These are phyloP conservation scores for Arabidopsis suecica DNA, from an alignment of 345 rosid species.

Conservation along the genomic window DNA sequence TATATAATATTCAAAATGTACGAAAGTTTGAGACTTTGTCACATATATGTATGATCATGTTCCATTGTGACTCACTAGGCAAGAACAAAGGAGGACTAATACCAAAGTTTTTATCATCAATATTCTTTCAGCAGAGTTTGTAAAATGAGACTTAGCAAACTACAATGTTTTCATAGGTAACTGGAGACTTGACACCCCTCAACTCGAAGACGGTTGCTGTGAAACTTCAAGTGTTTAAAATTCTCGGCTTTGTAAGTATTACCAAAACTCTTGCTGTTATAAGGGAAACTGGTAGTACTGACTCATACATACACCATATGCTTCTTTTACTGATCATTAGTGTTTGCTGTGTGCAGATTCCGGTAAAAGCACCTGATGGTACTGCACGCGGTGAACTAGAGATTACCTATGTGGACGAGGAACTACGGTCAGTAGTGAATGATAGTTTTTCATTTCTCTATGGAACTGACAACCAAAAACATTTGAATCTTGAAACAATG, in stretches of 20 bases:
- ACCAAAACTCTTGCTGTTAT: constrained; percentile 6
- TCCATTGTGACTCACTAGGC: background rate
- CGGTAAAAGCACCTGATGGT: constrained; percentile 62
- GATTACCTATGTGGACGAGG: constrained; percentile 69
- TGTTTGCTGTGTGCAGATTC: constrained; percentile 47
- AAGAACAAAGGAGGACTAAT: background rate
- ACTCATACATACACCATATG: background rate
- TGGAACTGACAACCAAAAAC: constrained; percentile 2
- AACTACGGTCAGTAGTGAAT: constrained; percentile 55
- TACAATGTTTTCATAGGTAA: constrained; percentile 56
- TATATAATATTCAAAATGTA: background rate
- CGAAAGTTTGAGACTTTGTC: constrained; percentile 3
- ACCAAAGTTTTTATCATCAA: background rate
- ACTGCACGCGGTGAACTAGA: constrained; percentile 63
- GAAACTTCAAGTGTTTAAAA: constrained; percentile 75
- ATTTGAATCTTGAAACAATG: background rate
- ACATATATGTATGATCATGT: background rate
- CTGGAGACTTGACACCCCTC: constrained; percentile 87
- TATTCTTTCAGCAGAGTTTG: background rate
- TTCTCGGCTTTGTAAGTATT: constrained; percentile 70
- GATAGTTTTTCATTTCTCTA: background rate
- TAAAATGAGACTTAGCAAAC: constrained; percentile 7
- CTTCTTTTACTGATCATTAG: background rate
- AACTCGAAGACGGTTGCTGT: constrained; percentile 80
- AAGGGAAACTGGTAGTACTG: constrained; percentile 6